Conservation (phyloP, 257 asterid species). For the Solanum pennellii region DNA sequence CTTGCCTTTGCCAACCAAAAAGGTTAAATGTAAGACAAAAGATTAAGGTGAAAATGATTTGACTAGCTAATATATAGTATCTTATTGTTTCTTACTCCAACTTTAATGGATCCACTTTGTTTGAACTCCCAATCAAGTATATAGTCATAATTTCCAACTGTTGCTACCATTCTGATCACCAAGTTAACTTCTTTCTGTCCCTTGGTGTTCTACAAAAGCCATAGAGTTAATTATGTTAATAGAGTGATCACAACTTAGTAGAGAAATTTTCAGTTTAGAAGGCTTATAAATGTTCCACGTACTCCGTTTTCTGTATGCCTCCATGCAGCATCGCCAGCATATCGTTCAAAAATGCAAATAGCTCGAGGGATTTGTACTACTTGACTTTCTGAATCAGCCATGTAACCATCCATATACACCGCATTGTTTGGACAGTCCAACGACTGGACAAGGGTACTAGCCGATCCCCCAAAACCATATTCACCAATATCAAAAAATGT, state of each 20-base stretch:
- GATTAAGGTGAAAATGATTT: not conserved
- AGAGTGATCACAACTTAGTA: not conserved
- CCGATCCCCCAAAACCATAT: conserved; percentile 64
- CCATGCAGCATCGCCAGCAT: conserved; percentile 51
- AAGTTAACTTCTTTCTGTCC: conserved; percentile 42
- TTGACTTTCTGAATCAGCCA: conserved; percentile 48
- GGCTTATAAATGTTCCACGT: not conserved
- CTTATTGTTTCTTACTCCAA: conserved; percentile 31
- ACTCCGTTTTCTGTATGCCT: conserved; percentile 47
- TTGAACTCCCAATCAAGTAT: conserved; percentile 77
- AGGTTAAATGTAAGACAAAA: not conserved
- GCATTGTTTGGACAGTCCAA: conserved; percentile 52
- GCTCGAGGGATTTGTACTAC: conserved; percentile 24
- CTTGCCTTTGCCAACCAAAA: conserved; percentile 28
- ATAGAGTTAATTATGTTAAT: not conserved
- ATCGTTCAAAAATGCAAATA: conserved; percentile 48
- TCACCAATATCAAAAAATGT: conserved; percentile 74
- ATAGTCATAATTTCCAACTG: conserved; percentile 64
- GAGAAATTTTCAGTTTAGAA: not conserved
- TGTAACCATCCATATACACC: conserved; percentile 40
- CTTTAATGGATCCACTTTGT: conserved; percentile 58
- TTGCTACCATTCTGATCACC: conserved; percentile 67
- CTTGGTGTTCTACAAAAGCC: conserved; percentile 28
- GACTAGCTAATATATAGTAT: not conserved
- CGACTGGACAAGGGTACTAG: conserved; percentile 29